Evolutionary conservation across 2,329 filamentous ascomycete genomes (phyloP), one percentile per base, ranked within the genome.

Genomic region (Talaromyces islandicus): DNA sequence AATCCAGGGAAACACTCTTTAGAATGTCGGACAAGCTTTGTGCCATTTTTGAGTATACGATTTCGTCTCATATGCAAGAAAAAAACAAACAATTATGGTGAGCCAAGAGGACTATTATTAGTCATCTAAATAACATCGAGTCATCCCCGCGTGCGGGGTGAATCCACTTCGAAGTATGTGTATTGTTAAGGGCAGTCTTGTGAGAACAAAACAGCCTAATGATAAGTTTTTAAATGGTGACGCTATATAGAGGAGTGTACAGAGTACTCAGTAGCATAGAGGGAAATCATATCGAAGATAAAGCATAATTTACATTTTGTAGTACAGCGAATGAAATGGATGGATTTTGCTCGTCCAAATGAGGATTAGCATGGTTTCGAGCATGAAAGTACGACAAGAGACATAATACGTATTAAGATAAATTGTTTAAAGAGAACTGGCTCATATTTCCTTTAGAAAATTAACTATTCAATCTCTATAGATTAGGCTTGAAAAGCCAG

Each of bases 1-100:
- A 67, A 54, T 79, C 70, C 7, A 73, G 7, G 1, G 65, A 56
- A 0, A 43, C 58, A 2, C 21, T 14, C 25, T 61, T 62, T 2
- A 73, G 17, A 1, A 69, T 63, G 5, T 64, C 60, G 12, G 69
- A 70, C 27, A 68, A 54, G 12, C 9, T 61, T 54, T 61, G 58
- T 25, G 66, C 21, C 70, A 80, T 73, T 46, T 27, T 56, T 21
- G 19, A 24, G 17, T 24, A 38, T 46, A 9, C 19, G 12, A 7
- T 43, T 24, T 46, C 4, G 9, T 46, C 43, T 46, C 43, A 24
- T 12, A 11, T 46, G 19, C 21, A 7, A 46, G 10, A 24, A 21
- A 46, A 46, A 46, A 21, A 21, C 21, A 46, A 46, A 21, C 1
- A 19, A 46, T 7, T 24, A 11, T 6, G n/a, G n/a, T 21, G 19